Percentiles rank a stretch among this genome's conserved stretches.
Conservation (phyloP, 805 yeast species). For the Suhomyces pyralidae region DNA sequence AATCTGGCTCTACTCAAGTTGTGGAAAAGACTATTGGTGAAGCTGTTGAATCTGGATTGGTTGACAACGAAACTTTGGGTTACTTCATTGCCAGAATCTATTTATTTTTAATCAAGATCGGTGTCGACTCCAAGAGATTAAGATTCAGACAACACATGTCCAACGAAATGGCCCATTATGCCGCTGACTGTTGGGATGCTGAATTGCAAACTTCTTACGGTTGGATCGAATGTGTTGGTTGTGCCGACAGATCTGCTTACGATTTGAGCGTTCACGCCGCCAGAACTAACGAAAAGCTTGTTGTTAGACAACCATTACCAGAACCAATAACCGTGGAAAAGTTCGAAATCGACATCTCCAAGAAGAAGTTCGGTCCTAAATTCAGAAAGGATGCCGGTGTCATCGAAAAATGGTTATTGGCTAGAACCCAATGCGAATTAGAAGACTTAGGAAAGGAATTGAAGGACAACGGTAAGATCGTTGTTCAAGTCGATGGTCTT, state of each 20-base stretch:
- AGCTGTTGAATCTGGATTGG: conserved; percentile 83
- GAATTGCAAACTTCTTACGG: conserved; percentile 95
- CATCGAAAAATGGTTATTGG: conserved; percentile 75
- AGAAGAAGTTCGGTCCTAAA: conserved; percentile 96
- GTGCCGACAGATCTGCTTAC: conserved; percentile 98
- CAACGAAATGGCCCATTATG: conserved; percentile 99
- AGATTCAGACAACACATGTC: conserved; percentile 98
- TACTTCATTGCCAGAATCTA: conserved; percentile 94
- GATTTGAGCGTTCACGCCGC: conserved; percentile 95
- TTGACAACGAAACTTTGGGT: conserved; percentile 96
- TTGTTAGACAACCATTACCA: conserved; percentile 86
- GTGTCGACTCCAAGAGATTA: conserved; percentile 78
- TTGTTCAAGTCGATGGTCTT: conserved; percentile 64
- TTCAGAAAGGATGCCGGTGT: conserved; percentile 96
- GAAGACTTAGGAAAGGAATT: conserved; percentile 74
- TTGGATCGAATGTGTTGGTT: conserved; percentile 99
- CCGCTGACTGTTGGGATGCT: conserved; percentile 99
- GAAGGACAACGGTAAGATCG: conserved; percentile 56
- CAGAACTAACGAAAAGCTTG: conserved; percentile 90
- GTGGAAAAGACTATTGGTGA: conserved; percentile 73
- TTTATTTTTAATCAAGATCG: conserved; percentile 78
- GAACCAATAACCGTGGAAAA: conserved; percentile 81
- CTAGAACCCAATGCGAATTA: conserved; percentile 81
- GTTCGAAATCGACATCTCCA: conserved; percentile 82
- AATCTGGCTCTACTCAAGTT: conserved; percentile 74